Percentiles rank a stretch among this genome's conserved stretches.
Evolutionary conservation across 2,329 filamentous ascomycete genomes (phyloP).

Genomic region (Raffaelea ambrosiae): DNA sequence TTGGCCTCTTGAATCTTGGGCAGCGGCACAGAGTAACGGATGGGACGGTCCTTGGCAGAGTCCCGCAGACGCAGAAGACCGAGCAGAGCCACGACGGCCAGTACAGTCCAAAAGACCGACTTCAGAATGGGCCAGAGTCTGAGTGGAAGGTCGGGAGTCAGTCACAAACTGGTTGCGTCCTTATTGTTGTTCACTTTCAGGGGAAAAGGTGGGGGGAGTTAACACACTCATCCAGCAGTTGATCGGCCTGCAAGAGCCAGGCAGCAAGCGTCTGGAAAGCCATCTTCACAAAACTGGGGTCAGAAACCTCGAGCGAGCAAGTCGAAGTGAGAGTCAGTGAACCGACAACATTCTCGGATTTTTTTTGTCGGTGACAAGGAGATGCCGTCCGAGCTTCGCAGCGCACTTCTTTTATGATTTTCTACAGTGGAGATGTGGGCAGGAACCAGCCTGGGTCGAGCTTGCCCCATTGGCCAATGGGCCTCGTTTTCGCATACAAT

Average conservation of each 20-base stretch:
- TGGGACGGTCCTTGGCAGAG: slow-evolving; percentile 25
- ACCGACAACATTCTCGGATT: neutral
- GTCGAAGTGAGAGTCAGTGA: neutral
- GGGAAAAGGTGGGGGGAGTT: neutral
- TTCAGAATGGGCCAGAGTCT: slow-evolving; percentile 1
- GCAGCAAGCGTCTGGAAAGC: slow-evolving; percentile 1
- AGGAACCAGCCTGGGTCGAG: too few species aligned
- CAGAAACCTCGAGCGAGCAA: too few species aligned
- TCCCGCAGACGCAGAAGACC: slow-evolving; percentile 18
- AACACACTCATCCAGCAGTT: neutral
- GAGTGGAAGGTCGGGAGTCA: too few species aligned
- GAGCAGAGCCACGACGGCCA: slow-evolving; percentile 1
- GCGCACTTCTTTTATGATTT: too few species aligned
- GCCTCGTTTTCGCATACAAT: too few species aligned
- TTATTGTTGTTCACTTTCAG: neutral
- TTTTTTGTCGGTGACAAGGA: neutral
- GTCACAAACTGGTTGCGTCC: neutral
- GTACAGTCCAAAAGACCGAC: slow-evolving; percentile 7
- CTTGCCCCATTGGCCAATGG: too few species aligned
- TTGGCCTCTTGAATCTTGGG: slow-evolving; percentile 54
- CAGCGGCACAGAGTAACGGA: slow-evolving; percentile 51
- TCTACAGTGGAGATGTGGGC: too few species aligned
- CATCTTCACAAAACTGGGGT: neutral
- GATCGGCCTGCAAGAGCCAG: slow-evolving; percentile 3
- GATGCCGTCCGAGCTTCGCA: too few species aligned